Conservation (phyloP, 306 rosid genomes). For the Urtica urens region DNA sequence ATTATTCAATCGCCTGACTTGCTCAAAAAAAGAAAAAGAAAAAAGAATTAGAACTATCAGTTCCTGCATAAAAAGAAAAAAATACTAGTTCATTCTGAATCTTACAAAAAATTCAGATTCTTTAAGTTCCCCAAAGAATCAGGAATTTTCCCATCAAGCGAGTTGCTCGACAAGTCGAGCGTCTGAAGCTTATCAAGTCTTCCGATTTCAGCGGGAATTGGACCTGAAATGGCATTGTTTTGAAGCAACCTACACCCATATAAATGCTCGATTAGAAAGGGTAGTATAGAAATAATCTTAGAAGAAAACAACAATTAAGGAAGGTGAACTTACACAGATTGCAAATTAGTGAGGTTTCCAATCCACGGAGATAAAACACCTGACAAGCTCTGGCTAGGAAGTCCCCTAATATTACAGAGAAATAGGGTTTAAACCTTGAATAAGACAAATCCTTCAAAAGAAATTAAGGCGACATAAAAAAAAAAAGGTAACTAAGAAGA, state of each 20-base stretch:
- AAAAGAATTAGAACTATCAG: slow-evolving; percentile 15
- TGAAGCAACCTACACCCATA: slow-evolving; percentile 64
- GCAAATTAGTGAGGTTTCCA: slow-evolving; percentile 77
- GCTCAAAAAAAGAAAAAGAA: slow-evolving; percentile 19
- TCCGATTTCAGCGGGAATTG: slow-evolving; percentile 68
- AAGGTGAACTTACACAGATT: slow-evolving; percentile 64
- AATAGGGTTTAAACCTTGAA: slow-evolving; percentile 14
- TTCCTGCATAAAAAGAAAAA: slow-evolving; percentile 11
- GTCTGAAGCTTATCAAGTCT: slow-evolving; percentile 75
- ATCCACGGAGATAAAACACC: slow-evolving; percentile 72
- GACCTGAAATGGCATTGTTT: slow-evolving; percentile 80
- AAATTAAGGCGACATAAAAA: too few relatives aligned
- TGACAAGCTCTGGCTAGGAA: slow-evolving; percentile 95
- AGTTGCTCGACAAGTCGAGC: slow-evolving; percentile 86
- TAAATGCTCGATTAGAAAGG: background rate
- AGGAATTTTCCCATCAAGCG: slow-evolving; percentile 62
- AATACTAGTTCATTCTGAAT: slow-evolving; percentile 13
- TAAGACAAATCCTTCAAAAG: background rate
- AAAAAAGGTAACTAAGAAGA: too few relatives aligned
- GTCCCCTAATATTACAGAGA: slow-evolving; percentile 44
- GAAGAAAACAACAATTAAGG: background rate
- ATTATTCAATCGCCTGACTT: slow-evolving; percentile 79
- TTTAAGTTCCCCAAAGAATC: slow-evolving; percentile 69
- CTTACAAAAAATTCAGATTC: slow-evolving; percentile 89
- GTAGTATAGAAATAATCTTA: background rate